Conservation (phyloP, 305 asterid species). For the Fraxinus xanthoxyloides region DNA sequence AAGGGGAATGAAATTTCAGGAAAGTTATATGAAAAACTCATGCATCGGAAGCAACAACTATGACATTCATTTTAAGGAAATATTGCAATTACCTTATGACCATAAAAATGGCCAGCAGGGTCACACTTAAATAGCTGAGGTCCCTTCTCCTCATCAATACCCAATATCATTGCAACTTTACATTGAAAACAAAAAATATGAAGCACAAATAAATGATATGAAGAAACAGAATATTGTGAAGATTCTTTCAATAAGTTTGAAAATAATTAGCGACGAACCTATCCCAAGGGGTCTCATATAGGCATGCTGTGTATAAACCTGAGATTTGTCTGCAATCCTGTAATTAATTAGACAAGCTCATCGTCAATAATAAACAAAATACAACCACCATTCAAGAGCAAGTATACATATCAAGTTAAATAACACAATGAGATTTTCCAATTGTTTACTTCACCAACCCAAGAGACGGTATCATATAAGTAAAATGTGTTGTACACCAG, state of each 20-base stretch:
- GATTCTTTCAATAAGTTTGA: neutral
- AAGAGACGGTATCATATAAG: no score
- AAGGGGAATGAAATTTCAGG: neutral
- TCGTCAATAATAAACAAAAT: neutral
- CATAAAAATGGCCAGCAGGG: conserved; percentile 98
- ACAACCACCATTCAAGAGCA: neutral
- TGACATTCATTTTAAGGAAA: neutral
- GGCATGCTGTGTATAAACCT: conserved; percentile 98
- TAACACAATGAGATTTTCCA: neutral
- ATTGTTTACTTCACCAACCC: neutral
- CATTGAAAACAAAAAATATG: conserved; percentile 15
- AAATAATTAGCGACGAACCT: conserved; percentile 51
- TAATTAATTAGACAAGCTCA: conserved; percentile 11
- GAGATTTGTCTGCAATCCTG: conserved; percentile 99
- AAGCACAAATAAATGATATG: conserved; percentile 6
- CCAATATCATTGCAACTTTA: conserved; percentile 90
- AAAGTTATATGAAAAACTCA: no score
- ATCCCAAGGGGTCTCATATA: conserved; percentile 99
- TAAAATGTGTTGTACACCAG: no score
- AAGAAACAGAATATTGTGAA: conserved; percentile 1
- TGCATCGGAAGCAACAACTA: neutral
- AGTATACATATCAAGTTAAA: neutral
- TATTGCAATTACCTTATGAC: conserved; percentile 69
- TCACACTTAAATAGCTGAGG: conserved; percentile 98
- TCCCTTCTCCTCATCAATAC: conserved; percentile 90